Evolutionary conservation across 2,329 filamentous ascomycete genomes (phyloP).

Genomic region (Cercospora sesami): DNA sequence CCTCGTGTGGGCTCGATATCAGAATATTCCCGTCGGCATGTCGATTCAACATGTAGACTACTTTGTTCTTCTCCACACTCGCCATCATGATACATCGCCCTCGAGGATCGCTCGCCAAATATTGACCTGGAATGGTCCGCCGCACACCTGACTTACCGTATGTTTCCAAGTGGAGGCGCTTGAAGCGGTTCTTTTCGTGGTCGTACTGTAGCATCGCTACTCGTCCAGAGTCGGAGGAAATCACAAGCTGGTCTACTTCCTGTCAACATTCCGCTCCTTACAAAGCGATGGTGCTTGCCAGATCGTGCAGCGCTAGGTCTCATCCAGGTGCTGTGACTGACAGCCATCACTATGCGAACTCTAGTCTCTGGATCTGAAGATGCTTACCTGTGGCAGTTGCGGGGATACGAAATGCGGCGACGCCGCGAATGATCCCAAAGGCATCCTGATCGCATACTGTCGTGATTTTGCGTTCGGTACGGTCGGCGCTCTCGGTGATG

Average conservation of each 20-base stretch:
- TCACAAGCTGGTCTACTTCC: slow-evolving; percentile 81
- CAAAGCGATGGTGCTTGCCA: not conserved
- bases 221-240: slow-evolving; percentile 92
- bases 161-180: slow-evolving; percentile 89
- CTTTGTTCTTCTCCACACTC: slow-evolving; percentile 97
- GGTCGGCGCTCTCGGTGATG: slow-evolving; percentile 59
- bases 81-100: slow-evolving; percentile 93
- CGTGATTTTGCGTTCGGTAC: slow-evolving; percentile 76
- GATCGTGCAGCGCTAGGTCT: slow-evolving; percentile 3
- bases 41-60: slow-evolving; percentile 96
- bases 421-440: slow-evolving; percentile 89
- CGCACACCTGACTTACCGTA: slow-evolving; percentile 96
- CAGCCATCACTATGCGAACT: slow-evolving; percentile 50
- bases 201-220: slow-evolving; percentile 93
- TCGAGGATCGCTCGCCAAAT: slow-evolving; percentile 92
- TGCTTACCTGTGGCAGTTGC: slow-evolving; percentile 85
- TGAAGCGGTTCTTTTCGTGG: slow-evolving; percentile 81
- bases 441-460: slow-evolving; percentile 88
- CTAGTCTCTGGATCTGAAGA: slow-evolving; percentile 6
- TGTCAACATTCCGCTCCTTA: slow-evolving; percentile 16
- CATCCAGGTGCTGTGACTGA: slow-evolving; percentile 20
- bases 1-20: slow-evolving; percentile 95
- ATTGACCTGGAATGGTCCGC: slow-evolving; percentile 91
- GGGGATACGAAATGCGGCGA: slow-evolving; percentile 86
- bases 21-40: slow-evolving; percentile 92